Conservation (phyloP, 331 rosid species). For the Arachis monticola region DNA sequence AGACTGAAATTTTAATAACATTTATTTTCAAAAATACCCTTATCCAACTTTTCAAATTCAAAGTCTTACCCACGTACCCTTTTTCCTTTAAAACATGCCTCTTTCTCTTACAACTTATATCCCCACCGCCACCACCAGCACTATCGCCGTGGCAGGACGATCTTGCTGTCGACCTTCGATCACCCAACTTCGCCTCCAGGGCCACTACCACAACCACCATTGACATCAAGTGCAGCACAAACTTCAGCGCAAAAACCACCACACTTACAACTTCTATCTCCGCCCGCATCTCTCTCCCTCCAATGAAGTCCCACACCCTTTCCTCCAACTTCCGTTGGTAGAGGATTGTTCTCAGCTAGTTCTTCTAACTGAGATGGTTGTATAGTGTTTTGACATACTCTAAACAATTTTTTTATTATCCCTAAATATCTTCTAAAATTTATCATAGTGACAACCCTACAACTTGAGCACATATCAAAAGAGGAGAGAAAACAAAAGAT, state of each 20-base stretch:
- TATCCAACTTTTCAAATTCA: no score
- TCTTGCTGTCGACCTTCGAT: slow-evolving; percentile 79
- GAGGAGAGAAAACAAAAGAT: no score
- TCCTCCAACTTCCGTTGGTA: slow-evolving; percentile 63
- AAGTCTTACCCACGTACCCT: no score
- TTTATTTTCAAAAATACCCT: no score
- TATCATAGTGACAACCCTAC: no score
- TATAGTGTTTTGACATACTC: no score
- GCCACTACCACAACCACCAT: slow-evolving; percentile 49
- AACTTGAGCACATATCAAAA: no score
- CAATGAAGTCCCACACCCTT: slow-evolving; percentile 55
- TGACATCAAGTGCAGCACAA: slow-evolving; percentile 67
- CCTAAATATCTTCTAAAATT: no score
- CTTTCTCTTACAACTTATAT: slow-evolving; percentile 47
- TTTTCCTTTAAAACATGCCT: background rate
- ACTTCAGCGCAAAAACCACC: slow-evolving; percentile 73
- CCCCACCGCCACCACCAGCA: slow-evolving; percentile 41
- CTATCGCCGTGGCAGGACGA: slow-evolving; percentile 55
- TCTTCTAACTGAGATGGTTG: no score
- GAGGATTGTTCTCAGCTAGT: no score
- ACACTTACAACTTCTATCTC: slow-evolving; percentile 64
- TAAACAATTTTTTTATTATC: no score
- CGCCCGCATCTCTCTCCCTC: slow-evolving; percentile 43
- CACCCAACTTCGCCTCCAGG: slow-evolving; percentile 41
- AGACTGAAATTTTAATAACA: no score